Evolutionary conservation across 371 early-diverging fungal genomes (phyloP).

Genomic region (Cladochytrium tenue): DNA sequence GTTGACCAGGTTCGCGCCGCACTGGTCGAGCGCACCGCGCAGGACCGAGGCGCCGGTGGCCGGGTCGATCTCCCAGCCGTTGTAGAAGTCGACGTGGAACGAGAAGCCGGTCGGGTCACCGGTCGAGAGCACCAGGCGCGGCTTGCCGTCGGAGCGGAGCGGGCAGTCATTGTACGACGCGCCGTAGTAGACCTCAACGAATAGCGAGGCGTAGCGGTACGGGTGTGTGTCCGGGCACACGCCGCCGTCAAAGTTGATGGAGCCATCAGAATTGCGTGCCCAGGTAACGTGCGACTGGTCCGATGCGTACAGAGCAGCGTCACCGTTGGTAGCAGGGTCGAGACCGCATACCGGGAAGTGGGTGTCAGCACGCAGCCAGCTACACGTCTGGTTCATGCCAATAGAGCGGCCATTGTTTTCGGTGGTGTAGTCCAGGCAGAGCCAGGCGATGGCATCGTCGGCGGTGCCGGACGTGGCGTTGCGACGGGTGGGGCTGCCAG

Average conservation of each 20-base stretch:
- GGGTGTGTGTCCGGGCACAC: conserved; percentile 7
- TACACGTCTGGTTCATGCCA: not conserved
- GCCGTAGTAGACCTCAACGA: not conserved
- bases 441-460: conserved; percentile 4
- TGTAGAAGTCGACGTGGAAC: conserved; percentile 4
- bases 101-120: not conserved
- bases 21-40: not conserved
- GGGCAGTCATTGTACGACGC: no score
- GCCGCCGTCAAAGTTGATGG: conserved; percentile 4
- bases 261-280: not conserved
- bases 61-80: conserved; percentile 9
- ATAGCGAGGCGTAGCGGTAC: not conserved
- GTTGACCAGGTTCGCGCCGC: not conserved
- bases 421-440: conserved; percentile 3
- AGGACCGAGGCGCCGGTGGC: no score
- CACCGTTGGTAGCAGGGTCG: not conserved
- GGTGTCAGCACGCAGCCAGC: not conserved
- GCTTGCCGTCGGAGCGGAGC: not conserved
- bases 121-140: not conserved
- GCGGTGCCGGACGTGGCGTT: not conserved
- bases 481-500: not conserved
- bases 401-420: not conserved
- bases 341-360: not conserved
- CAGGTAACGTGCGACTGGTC: conserved; percentile 1
- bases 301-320: not conserved